Evolutionary conservation across 2,329 filamentous ascomycete species (phyloP), one percentile per base, ranked within the genome.

Genomic region (Blastomyces emzantsi): DNA sequence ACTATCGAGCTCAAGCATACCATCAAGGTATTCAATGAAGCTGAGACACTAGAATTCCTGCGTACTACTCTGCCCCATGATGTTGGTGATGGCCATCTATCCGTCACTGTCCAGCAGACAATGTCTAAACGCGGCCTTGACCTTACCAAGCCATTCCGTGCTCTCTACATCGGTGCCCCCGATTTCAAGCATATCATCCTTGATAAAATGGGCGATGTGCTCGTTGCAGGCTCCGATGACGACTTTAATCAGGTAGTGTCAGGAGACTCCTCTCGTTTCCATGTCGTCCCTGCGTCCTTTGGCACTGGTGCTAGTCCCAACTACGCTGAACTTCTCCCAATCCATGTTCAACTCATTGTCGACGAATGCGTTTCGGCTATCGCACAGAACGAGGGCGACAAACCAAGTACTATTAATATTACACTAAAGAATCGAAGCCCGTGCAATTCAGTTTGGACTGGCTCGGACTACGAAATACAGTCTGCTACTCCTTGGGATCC

Each of bases 221-320:
- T 81, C 33, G 78, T 79, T 7, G 76, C 78, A 22, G 76, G 75
- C 65, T 73, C 74, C 25, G 69, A 67, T 30, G 68, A 71, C 60
- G 70, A 70, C 47, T 72, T 71, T 11, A 72, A 71, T 61, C 70
- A 69, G 45, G 74, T 73, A 66, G 54, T n/a, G 17, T 76, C 73
- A 25, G 68, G 73, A 25, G 75, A 78, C 61, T 76, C 77, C 19
- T 78, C 78, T 45, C 74, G 77, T 54, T 81, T 78, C 66, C 79
- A 80, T 68, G 76, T 81, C 63, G 76, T 81, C 45, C 79, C 79
- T 13, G 78, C 79, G 11, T 78, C 78, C 0, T 80, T 78, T 68
- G 79, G 78, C 56, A 73, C 74, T 45, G 78, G 76, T 28, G 72
- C 76, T 36, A 70, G 76, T 43, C 76, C 79, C 7, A 79, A 79